phyloP scores from a whole-genome alignment of 352 stramenopile genomes.

The Globisporangium nunn region DNA sequence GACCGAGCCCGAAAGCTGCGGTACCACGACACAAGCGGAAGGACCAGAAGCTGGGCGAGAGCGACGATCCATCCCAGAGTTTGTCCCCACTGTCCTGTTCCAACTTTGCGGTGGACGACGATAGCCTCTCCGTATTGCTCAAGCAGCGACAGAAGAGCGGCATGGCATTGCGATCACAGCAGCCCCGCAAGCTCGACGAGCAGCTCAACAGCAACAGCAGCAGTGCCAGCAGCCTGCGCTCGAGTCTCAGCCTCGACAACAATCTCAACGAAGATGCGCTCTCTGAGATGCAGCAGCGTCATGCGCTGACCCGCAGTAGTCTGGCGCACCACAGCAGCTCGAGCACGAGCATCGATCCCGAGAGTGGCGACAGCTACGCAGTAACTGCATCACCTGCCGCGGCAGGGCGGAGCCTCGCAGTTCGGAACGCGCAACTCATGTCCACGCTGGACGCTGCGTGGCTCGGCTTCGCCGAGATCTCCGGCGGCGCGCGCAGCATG shows the following conservation, averaged over 20 bases:
- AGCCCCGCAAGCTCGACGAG: not conserved
- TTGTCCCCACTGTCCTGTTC: not conserved
- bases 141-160: constrained; percentile 11
- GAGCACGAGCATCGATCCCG: too few species aligned
- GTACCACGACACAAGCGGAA: not conserved
- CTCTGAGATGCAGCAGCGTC: constrained; percentile 9
- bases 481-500: constrained; percentile 17
- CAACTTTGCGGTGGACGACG: constrained; percentile 9
- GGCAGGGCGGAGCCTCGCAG: constrained; percentile 7
- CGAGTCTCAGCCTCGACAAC: constrained; percentile 5
- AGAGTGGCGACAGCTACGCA: not conserved
- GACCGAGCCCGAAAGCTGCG: not conserved
- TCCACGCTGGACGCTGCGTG: constrained; percentile 24
- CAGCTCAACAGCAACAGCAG: not conserved
- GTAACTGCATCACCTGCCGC: not conserved
- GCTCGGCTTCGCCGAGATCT: constrained; percentile 28
- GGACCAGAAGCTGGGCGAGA: constrained; percentile 1
- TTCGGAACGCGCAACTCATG: constrained; percentile 19
- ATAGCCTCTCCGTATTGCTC: constrained; percentile 23
- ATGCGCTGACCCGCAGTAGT: not conserved
- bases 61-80: constrained; percentile 7
- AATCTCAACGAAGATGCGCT: constrained; percentile 12
- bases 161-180: not conserved
- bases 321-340: not conserved
- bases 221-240: not conserved